These are phyloP conservation scores for Neopestalotiopsis clavispora DNA, from an alignment of 2,329 filamentous ascomycete species.

Conservation along the genomic window DNA sequence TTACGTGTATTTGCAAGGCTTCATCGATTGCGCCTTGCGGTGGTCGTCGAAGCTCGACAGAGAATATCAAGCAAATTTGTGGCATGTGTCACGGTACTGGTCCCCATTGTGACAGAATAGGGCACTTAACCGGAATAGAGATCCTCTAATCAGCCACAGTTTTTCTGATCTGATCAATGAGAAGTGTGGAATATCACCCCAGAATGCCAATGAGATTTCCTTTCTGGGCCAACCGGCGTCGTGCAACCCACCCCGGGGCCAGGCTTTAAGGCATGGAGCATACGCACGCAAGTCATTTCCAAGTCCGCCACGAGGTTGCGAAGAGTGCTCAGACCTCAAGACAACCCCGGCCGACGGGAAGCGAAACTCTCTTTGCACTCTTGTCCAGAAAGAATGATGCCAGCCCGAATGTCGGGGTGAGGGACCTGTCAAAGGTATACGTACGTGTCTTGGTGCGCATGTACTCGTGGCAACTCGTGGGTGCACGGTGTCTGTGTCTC, in stretches of 20 bases:
- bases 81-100: not conserved
- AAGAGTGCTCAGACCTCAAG: conserved; percentile 5
- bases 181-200: not conserved
- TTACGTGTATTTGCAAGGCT: not conserved
- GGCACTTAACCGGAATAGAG: not conserved
- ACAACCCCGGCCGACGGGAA: not conserved
- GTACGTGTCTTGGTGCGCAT: not conserved
- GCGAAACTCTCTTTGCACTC: not conserved
- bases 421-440: not conserved
- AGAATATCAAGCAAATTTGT: not conserved
- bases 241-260: not conserved
- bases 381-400: not conserved
- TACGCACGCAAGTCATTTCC: conserved; percentile 11
- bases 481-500: not conserved
- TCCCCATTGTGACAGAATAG: not conserved
- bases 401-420: not conserved
- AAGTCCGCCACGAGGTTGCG: not conserved
- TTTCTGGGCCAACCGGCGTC: not conserved
- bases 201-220: conserved; percentile 4
- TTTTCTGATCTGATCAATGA: not conserved
- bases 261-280: not conserved
- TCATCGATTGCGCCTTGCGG: not conserved
- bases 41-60: not conserved
- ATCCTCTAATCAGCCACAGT: not conserved
- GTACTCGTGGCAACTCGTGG: conserved; percentile 11